Evolutionary conservation across 768 basidiomycete species (phyloP), one percentile per base, ranked within the genome.

Genomic region (Inosperma sp.): DNA sequence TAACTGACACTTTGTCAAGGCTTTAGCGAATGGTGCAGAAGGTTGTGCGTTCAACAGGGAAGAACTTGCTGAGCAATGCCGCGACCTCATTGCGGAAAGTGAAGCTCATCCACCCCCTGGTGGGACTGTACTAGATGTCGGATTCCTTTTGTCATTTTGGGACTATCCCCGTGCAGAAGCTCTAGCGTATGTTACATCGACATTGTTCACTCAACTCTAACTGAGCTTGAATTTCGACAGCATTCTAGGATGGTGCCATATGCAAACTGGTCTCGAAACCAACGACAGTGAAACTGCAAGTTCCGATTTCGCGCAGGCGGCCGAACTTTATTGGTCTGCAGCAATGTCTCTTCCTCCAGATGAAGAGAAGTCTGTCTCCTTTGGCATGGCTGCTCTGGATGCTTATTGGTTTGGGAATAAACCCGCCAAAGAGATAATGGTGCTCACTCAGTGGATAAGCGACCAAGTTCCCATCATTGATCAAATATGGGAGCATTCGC

Each of bases 101-200:
- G 66, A 68, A n/a, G 54, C 57, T 3, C 59, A 66, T 46, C 61
- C 62, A n/a, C 57, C 56, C 17, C 22, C 45, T 5, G 30, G 36
- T 17, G 8, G 42, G 40, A 21, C 41, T 26, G 19, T 31, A 13
- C 13, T 60, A 2, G 65, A 70, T 48, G 54, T 62, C 7, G 71
- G 66, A 1, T 68, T 69, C 50, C 30, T 57, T n/a, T 52, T 57
- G 21, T 67, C 73, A 4, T 76, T 73, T 57, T 71, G 67, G 62
- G 39, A 54, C 16, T 72, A 72, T 54, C 70, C 70, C 2, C 55
- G 60, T 25, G 74, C 59, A 10, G 62, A 64, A 39, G 72, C 72
- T 22, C 53, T 70, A 14, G 61, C 69, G 73, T 73, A 54, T 36
- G 70, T 60, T 17, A n/a, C 42, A n/a, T 13, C 16, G 27, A 13